phyloP scores from a whole-genome alignment of 2,329 filamentous ascomycete genomes.

The Cercospora beticola region DNA sequence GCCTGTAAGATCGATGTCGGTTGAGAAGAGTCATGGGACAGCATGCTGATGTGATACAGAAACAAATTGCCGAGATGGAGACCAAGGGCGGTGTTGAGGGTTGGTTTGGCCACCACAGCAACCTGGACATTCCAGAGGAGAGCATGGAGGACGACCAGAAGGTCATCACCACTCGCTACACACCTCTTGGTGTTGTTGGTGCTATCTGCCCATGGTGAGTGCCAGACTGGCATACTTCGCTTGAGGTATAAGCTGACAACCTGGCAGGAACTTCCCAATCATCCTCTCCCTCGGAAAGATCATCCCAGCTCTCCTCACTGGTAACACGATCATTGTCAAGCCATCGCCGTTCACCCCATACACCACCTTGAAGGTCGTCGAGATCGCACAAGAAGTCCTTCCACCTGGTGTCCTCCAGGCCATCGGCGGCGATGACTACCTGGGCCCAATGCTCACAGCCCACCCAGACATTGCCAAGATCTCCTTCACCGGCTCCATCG shows the following conservation, averaged over 20 bases:
- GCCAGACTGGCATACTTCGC: not conserved
- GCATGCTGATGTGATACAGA: conserved; percentile 31
- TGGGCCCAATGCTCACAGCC: conserved; percentile 59
- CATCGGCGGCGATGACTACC: conserved; percentile 59
- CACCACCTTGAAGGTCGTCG: conserved; percentile 58
- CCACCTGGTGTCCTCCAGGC: conserved; percentile 63
- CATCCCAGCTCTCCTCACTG: conserved; percentile 56
- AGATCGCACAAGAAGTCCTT: conserved; percentile 59
- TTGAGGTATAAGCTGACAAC: not conserved
- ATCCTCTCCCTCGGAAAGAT: conserved; percentile 56
- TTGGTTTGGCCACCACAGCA: conserved; percentile 43
- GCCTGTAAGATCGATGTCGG: conserved; percentile 31
- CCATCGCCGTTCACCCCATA: conserved; percentile 58
- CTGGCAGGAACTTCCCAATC: conserved; percentile 52
- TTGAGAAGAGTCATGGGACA: not conserved
- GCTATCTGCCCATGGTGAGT: conserved; percentile 46
- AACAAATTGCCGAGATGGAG: conserved; percentile 45
- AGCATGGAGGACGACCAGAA: conserved; percentile 49
- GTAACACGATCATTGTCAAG: conserved; percentile 42
- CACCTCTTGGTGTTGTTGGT: conserved; percentile 49
- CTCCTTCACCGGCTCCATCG: conserved; percentile 62
- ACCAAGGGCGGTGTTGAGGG: conserved; percentile 36
- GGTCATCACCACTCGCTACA: conserved; percentile 48
- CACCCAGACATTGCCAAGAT: conserved; percentile 63
- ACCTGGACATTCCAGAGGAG: conserved; percentile 42